Base-by-base conservation (phyloP, 371 early-diverging fungal genomes). In the Mortierella sp. region DNA sequence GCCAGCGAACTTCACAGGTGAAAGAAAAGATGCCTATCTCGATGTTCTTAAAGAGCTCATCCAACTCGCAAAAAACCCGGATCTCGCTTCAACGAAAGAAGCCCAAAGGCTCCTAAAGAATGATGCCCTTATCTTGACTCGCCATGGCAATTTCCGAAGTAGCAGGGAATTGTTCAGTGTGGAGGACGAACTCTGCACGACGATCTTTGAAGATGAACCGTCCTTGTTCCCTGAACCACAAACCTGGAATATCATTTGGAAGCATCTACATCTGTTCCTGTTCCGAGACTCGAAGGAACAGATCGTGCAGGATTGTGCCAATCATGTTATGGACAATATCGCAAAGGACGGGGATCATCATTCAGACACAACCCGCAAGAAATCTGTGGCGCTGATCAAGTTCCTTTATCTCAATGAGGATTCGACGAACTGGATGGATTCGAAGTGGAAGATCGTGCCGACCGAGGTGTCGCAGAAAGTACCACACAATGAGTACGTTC, bases 401-500 rank as follows among this genome's bases (percentile, higher is more conserved):
- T 30, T 50, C 28, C 50, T 71, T 31, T 71, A 64, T n/a, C 16
- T 46, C 19, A 16, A 51, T 1, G 27, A 28, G 3, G 54, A 28
- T 1, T 26, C 19, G 3, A 14, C 52, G 10, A 16, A 60, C 26
- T 64, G 65, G 71, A 55, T 64, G 65, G 54, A 55, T 13, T 47
- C 39, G 4, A n/a, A 55, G 16, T 71, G 71, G 71, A 38, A 26
- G 46, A n/a, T 71, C 46, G 71, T 71, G 3, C 71, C 71, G 0
- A 27, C 51, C 9, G 46, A 50, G 0, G 19, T 28, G 10, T 41
- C 34, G 10, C 41, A 46, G 14, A 26, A 6, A 5, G 2, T 24
- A 0, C 71, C 65, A 5, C 39, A 51, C 26, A 46, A 42, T 14
- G 27, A 48, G 3, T 2, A 10, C 2, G 56, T 31, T 1, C 71